Conservation (phyloP, 768 basidiomycete species). For the Naematelia aurantialba region DNA sequence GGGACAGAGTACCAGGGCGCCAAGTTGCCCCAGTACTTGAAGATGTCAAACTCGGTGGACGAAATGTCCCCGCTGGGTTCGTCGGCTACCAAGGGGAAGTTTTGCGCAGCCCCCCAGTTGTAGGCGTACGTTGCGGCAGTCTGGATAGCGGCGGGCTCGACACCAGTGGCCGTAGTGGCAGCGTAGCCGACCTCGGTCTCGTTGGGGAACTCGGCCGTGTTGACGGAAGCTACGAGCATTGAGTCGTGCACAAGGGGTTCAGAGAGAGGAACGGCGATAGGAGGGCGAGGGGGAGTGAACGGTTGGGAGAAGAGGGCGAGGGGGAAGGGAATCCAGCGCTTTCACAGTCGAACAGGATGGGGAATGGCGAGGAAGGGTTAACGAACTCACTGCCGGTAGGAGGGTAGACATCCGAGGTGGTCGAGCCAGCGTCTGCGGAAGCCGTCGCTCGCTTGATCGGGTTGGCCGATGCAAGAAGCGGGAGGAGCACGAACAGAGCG, state of each 20-base stretch:
- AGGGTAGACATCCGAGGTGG: slow-evolving; percentile 36
- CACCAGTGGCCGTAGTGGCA: slow-evolving; percentile 35
- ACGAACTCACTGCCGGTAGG: slow-evolving; percentile 34
- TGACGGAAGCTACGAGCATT: slow-evolving; percentile 18
- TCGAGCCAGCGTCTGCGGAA: slow-evolving; percentile 23
- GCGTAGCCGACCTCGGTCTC: slow-evolving; percentile 41
- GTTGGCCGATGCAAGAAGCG: slow-evolving; percentile 21
- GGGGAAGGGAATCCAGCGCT: neutral
- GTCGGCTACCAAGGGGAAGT: slow-evolving; percentile 37
- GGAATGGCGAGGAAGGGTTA: too few relatives aligned
- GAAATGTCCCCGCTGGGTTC: slow-evolving; percentile 10
- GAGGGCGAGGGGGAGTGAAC: neutral
- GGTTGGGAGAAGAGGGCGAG: neutral
- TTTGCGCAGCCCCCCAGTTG: slow-evolving; percentile 8
- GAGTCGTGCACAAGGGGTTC: neutral
- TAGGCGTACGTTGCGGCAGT: slow-evolving; percentile 39
- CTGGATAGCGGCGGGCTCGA: slow-evolving; percentile 43
- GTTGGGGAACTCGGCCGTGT: slow-evolving; percentile 37
- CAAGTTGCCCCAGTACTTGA: slow-evolving; percentile 48
- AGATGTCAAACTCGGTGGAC: slow-evolving; percentile 24
- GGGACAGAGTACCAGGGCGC: slow-evolving; percentile 44
- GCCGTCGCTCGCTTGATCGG: slow-evolving; percentile 26
- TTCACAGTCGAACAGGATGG: too few relatives aligned
- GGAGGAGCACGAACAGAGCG: slow-evolving; percentile 25
- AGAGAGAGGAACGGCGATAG: neutral